Evolutionary conservation across 768 basidiomycete genomes (phyloP), one percentile per base, ranked within the genome.

Genomic region (Trametes meyenii): DNA sequence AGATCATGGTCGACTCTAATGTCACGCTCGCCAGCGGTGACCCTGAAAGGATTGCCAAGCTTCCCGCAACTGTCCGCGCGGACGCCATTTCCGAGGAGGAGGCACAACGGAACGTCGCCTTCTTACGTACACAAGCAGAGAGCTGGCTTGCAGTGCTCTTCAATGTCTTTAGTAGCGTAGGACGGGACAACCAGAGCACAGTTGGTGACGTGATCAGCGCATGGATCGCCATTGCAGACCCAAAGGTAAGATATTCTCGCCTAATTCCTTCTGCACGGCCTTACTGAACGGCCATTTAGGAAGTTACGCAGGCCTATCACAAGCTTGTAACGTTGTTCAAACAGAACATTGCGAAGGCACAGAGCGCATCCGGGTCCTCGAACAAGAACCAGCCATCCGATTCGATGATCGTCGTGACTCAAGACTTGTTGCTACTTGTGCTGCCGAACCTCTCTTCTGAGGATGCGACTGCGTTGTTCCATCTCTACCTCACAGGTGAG

Each of bases 71-170:
- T 6, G 66, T 74, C 11, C 70, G 70, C 43, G 65, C 60, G 16
- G 70, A 72, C 54, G 48, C 61, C 11, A 76, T 92, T 44, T 80
- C 88, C 11, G 76, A 78, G 16, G 79, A 80, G 42, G 83, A 86
- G 68, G 94, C 91, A 2, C 68, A 75, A 35, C 77, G 77, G 46
- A 95, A 95, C 66, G 64, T 98, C 26, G 78, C 72, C 1, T 90
- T 90, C 74, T 78, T 98, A 56, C 84, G 83, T 43, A 81, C 80
- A 0, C 90, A 98, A 70, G 88, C 83, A 0, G 91, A 94, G 72
- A 97, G 94, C 69, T 96, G 97, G 90, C 84, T 98, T 36, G 88
- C 94, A 0, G 94, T 98, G 5, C 79, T 97, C 46, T 95, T 98
- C 80, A 99, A 99, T 71, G 89, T 99, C n/a, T 98, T 96, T 75